Evolutionary conservation across 192 early-diverging fungal species (phyloP), one percentile per base, ranked within the genome.

Genomic region (Gonapodya prolifera): DNA sequence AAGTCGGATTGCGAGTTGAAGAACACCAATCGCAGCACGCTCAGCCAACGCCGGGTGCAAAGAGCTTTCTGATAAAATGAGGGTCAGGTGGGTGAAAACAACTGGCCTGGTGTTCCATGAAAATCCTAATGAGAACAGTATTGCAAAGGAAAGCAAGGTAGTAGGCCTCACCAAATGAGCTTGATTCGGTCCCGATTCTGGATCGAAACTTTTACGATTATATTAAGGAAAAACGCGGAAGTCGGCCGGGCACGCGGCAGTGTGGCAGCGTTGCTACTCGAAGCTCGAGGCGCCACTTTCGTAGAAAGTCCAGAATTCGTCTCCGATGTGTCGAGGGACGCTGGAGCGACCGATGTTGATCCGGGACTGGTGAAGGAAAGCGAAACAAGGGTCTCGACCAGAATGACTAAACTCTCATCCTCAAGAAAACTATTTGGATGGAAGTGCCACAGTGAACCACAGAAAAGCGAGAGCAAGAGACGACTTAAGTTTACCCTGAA

Each of bases 101-200:
- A 86, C 83, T 18, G 91, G 87, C 93, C 86, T 88, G 28, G 86
- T 76, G 2, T 79, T 75, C 0, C 86, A 89, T 80, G 35, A 83
- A 80, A 77, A 83, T 16, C 13, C 45, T n/a, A 69, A 16, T 69
- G 45, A 16, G 45, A 69, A n/a, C 45, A 69, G n/a, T 8, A 16
- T 8, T n/a, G 13, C 8, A 69, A 8, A 69, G 45, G n/a, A 69
- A 69, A 69, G 8, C 45, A 8, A 69, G 45, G 8, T 69, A 8
- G 45, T 8, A 69, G 45, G 18, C 34, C 77, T 70, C 81, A 86
- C 88, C 89, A 90, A 17, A 90, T 77, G 1, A 79, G 70, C 23
- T 87, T 78, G 30, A 95, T 88, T 1, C 93, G 83, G 79, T 94
- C 91, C 0, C 89, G 83, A 81, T 95, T 95, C 69, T 92, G 91